These are phyloP conservation scores for Suillus hirtellus DNA, from an alignment of 768 basidiomycete species.

Conservation along the genomic window DNA sequence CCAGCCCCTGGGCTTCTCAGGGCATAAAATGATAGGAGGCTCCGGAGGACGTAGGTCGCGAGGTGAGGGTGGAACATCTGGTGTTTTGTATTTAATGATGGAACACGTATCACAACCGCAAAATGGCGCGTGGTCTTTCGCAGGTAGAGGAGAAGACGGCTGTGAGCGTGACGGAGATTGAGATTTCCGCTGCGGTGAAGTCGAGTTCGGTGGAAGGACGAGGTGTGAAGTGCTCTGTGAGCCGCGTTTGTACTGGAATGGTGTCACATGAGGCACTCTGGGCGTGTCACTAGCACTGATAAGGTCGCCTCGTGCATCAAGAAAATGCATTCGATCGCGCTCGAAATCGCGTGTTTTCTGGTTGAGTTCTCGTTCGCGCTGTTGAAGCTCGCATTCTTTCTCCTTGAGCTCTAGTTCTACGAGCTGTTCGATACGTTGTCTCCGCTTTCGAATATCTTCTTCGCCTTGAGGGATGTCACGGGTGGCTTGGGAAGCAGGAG, in stretches of 20 bases:
- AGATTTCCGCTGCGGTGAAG: slow-evolving; percentile 20
- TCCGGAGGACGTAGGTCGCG: slow-evolving; percentile 43
- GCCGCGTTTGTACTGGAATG: slow-evolving; percentile 30
- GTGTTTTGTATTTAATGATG: slow-evolving; percentile 50
- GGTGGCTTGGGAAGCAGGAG: slow-evolving; percentile 17
- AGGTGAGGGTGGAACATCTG: slow-evolving; percentile 27
- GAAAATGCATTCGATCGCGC: slow-evolving; percentile 47
- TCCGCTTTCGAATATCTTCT: slow-evolving; percentile 32
- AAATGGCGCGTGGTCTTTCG: slow-evolving; percentile 54
- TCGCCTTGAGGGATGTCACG: slow-evolving; percentile 23
- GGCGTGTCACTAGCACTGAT: slow-evolving; percentile 29
- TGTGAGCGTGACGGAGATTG: slow-evolving; percentile 33
- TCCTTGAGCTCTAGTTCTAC: slow-evolving; percentile 54
- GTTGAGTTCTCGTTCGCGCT: slow-evolving; percentile 56
- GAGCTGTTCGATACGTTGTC: slow-evolving; percentile 49
- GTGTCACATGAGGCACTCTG: slow-evolving; percentile 25
- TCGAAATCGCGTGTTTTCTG: slow-evolving; percentile 58
- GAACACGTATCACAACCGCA: slow-evolving; percentile 72
- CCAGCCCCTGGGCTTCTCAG: slow-evolving; percentile 70
- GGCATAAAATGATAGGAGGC: slow-evolving; percentile 45
- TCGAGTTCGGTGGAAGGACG: slow-evolving; percentile 16
- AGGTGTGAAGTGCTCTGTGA: slow-evolving; percentile 32
- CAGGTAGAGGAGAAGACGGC: slow-evolving; percentile 23
- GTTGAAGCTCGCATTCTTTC: slow-evolving; percentile 52
- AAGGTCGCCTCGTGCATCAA: slow-evolving; percentile 34